Base-by-base conservation (phyloP, 495 filamentous ascomycete genomes). In the Astrothelium subdiscretum region DNA sequence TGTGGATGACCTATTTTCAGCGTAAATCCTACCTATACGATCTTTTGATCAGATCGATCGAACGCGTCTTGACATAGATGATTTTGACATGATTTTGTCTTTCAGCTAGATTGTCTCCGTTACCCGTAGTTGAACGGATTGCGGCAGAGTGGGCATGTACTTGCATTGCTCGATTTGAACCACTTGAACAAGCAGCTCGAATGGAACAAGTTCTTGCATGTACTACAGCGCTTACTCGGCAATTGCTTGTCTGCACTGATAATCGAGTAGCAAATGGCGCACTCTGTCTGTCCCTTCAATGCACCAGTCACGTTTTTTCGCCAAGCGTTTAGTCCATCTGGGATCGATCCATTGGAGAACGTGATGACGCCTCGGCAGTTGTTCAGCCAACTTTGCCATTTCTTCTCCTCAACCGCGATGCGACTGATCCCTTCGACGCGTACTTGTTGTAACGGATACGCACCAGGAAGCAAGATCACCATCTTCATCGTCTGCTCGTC, bases 131-230 rank as follows among this genome's bases (percentile, higher is more conserved):
- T 84, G 71, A 95, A 94, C 35, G 85, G 82, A 72, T 91, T 94
- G 63, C 91, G 77, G 74, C 92, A 97, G 62, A 97, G 77, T 58
- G 92, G 92, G 72, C 92, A 98, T 59, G 84, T 91, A 68, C 86
- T 91, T 68, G 87, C 83, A 73, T 90, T 92, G 70, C 90, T 95
- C 69, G 83, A 92, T 81, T 88, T 87, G 78, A 98, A 97, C 92
- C 92, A 98, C 72, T 90, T 90, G 77, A 86, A 92, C 72, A 98
- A 75, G 76, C 92, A 98, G 5, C 83, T 80, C 4, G 85, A 81
- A 75, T 99, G 95, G 77, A 97, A 99, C 60, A 87, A 76, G 75
- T 99, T 90, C 77, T 91, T 92, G 79, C 95, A 99, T 3, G 94
- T 97, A 58, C 81, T 80, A 76, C 95, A 99, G 54, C 84, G 79